A percentile compares a stretch with the other conserved stretches of the same genome.
Evolutionary conservation across 805 yeast genomes (phyloP).

Genomic region (Wickerhamomyces rabaulensis): DNA sequence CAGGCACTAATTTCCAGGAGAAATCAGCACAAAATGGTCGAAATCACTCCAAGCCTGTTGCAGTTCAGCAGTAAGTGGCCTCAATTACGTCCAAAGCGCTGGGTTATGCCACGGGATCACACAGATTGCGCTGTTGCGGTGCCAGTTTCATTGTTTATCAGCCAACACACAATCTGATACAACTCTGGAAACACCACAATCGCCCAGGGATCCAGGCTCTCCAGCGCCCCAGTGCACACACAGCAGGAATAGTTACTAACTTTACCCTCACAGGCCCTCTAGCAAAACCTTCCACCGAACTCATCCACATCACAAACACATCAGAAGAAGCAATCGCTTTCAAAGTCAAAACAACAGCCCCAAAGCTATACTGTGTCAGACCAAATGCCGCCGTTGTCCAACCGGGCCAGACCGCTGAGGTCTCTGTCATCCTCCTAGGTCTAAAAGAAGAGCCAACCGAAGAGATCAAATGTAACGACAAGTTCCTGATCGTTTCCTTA

Average conservation of each 20-base stretch:
- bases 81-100: background rate
- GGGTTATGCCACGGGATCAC: background rate
- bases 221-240: background rate
- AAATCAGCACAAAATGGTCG: constrained; percentile 32
- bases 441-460: constrained; percentile 66
- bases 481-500: constrained; percentile 82
- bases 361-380: constrained; percentile 89
- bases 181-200: too few species aligned
- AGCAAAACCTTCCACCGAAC: constrained; percentile 63
- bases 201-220: background rate
- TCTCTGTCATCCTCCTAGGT: constrained; percentile 84
- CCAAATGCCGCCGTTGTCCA: constrained; percentile 83
- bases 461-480: constrained; percentile 81
- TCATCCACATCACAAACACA: constrained; percentile 47
- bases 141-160: background rate
- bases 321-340: constrained; percentile 65
- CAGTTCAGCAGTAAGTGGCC: constrained; percentile 70
- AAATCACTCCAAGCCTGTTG: constrained; percentile 65
- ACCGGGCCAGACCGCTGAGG: constrained; percentile 69
- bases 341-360: constrained; percentile 98
- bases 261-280: constrained; percentile 65
- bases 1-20: constrained; percentile 17
- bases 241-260: constrained; percentile 2
- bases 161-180: background rate
- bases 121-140: background rate